These are phyloP conservation scores for Cantharellus anzutake DNA, from an alignment of 768 basidiomycete species.

Conservation along the genomic window DNA sequence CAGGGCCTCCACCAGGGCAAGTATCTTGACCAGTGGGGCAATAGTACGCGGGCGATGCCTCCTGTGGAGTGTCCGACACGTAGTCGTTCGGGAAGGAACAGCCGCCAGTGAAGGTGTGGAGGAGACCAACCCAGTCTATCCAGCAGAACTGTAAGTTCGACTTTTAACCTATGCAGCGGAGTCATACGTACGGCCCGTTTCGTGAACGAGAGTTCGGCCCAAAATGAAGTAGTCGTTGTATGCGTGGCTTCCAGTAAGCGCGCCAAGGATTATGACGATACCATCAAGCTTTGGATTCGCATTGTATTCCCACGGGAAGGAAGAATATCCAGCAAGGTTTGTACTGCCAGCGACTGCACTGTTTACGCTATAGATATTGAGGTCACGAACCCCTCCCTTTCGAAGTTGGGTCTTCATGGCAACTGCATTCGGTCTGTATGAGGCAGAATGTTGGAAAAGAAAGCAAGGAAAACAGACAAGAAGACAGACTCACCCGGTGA, in stretches of 20 bases:
- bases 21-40: conserved; percentile 20
- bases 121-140: conserved; percentile 3
- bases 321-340: no score
- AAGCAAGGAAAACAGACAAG: no score
- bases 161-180: no score
- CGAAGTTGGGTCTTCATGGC: no score
- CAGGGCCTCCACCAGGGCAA: conserved; percentile 13
- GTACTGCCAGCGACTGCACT: no score
- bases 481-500: no score
- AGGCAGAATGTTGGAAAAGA: no score
- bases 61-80: neutral
- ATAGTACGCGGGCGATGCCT: conserved; percentile 12
- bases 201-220: neutral
- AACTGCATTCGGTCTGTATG: no score
- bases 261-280: conserved; percentile 17
- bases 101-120: neutral
- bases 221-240: neutral
- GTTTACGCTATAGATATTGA: no score
- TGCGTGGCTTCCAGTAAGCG: conserved; percentile 16
- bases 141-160: no score
- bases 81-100: neutral
- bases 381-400: no score
- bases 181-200: neutral
- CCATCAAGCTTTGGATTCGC: conserved; percentile 18
- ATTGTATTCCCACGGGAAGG: conserved; percentile 9